Percentiles rank a stretch among this genome's conserved stretches.
Evolutionary conservation across 2,329 filamentous ascomycete genomes (phyloP).

Genomic region (Akanthomyces dipterigenus): DNA sequence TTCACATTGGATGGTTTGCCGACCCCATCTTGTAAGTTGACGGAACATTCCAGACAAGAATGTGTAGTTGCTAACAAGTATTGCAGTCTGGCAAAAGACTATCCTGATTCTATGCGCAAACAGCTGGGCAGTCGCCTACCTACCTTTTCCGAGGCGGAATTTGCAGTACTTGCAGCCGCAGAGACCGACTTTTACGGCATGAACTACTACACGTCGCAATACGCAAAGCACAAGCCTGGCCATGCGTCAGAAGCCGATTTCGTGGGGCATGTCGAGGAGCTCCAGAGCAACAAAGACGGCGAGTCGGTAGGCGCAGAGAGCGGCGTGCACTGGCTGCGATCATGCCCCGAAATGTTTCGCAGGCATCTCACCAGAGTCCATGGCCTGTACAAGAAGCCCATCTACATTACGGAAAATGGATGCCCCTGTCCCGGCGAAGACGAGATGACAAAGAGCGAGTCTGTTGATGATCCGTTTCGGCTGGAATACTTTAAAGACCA

Average conservation of each 20-base stretch:
- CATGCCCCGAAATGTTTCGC: conserved; percentile 22
- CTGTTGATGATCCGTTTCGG: conserved; percentile 30
- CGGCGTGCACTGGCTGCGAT: conserved; percentile 29
- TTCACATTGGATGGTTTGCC: conserved; percentile 34
- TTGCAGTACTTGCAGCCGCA: conserved; percentile 18
- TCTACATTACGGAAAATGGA: conserved; percentile 27
- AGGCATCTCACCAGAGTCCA: conserved; percentile 24
- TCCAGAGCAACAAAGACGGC: conserved; percentile 25
- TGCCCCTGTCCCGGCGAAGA: conserved; percentile 30
- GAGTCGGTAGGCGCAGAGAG: conserved; percentile 23
- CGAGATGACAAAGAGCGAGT: conserved; percentile 27
- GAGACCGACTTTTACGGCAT: conserved; percentile 32
- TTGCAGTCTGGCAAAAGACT: conserved; percentile 23
- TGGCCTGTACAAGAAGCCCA: conserved; percentile 21
- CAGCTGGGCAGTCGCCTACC: conserved; percentile 27
- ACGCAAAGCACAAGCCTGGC: conserved; percentile 21
- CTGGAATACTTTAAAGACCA: conserved; percentile 32
- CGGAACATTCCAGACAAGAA: neutral
- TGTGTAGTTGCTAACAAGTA: neutral
- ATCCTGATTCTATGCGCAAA: conserved; percentile 29
- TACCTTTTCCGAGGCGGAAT: conserved; percentile 22
- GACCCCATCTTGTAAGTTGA: conserved; percentile 30
- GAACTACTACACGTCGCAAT: conserved; percentile 35
- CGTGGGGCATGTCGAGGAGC: conserved; percentile 27
- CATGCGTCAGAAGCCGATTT: conserved; percentile 24